Evolutionary conservation across 768 basidiomycete species (phyloP).

Genomic region (Mycena maculata): DNA sequence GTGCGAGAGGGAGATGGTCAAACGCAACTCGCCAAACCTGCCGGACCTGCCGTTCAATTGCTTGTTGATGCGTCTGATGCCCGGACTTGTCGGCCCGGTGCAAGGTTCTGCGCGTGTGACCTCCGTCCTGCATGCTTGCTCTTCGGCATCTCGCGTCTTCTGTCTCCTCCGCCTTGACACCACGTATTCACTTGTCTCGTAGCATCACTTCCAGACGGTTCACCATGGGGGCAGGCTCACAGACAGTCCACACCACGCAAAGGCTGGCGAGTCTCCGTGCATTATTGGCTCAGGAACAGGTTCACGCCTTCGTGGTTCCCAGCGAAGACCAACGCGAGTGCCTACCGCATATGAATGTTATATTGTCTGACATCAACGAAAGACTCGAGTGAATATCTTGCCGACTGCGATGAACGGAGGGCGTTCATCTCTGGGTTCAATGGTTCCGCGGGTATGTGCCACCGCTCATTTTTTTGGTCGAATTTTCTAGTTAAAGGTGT

Average conservation of each 20-base stretch:
- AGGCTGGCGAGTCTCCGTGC: constrained; percentile 62
- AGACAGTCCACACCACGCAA: constrained; percentile 57
- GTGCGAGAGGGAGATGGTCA: too few relatives aligned
- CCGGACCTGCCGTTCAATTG: too few relatives aligned
- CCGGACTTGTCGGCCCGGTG: too few relatives aligned
- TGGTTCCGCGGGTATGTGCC: constrained; percentile 84
- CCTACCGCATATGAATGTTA: not conserved
- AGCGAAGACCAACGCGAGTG: constrained; percentile 93
- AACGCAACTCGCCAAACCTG: too few relatives aligned
- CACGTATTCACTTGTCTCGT: not conserved
- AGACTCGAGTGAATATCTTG: constrained; percentile 93
- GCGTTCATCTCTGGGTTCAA: constrained; percentile 94
- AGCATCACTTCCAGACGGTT: constrained; percentile 20
- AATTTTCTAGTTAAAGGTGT: constrained; percentile 30
- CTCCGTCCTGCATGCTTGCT: constrained; percentile 26
- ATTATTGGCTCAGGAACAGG: constrained; percentile 46
- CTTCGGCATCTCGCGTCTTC: constrained; percentile 23
- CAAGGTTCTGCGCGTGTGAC: too few relatives aligned
- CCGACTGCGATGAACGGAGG: constrained; percentile 84
- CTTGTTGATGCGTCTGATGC: too few relatives aligned
- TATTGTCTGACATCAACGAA: constrained; percentile 11
- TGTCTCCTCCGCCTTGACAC: constrained; percentile 1
- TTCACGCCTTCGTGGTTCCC: constrained; percentile 85
- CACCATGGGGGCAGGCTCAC: constrained; percentile 39
- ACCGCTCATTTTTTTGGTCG: not conserved